Base-by-base conservation (phyloP, 306 rosid genomes). In the Mimosa pudica region DNA sequence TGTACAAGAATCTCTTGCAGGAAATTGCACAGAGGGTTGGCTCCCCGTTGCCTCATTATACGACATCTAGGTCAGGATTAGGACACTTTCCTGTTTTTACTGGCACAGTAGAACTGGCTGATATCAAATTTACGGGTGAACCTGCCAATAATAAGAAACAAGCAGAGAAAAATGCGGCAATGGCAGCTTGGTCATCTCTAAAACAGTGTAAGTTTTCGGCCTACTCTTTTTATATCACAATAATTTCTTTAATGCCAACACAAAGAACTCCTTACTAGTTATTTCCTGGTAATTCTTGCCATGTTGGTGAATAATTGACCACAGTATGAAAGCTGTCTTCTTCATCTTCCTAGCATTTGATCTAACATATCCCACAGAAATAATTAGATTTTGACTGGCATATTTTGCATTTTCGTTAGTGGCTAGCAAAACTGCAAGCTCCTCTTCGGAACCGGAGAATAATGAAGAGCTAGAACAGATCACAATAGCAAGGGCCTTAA, bases 151-250 rank as follows among this genome's bases (percentile, higher is more conserved):
- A 90, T 66, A 96, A 96, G 80, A 96, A 96, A 77, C 99, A 96
- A 79, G 99, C 99, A 4, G 99, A 96, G 89, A 96, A 96, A 84
- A 96, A 96, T 89, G 99, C 99, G 10, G 99, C 99, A 60, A 91
- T 96, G 99, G 98, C 99, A 51, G 98, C 99, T 70, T 96, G 99
- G 99, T 93, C 99, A 7, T 87, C 96, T 75, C 83, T 96, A 74
- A 96, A 96, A 85, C 97, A 93, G 82, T 68, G 99, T 96, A 81
- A 91, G 98, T 85, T 72, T 47, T 48, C 72, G 2, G 6, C 63
- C 17, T 71, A 65, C 41, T 78, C 30, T 79, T 6, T 52, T 0
- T 52, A 48, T 45, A 5, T 77, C 42, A 55, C 33, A 3, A 68
- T 73, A 61, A 47, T 68, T 80, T 24, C 16, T 72, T 64, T 32